Conservation (phyloP, 2,329 filamentous ascomycete species). For the Penicillium brasilianum region DNA sequence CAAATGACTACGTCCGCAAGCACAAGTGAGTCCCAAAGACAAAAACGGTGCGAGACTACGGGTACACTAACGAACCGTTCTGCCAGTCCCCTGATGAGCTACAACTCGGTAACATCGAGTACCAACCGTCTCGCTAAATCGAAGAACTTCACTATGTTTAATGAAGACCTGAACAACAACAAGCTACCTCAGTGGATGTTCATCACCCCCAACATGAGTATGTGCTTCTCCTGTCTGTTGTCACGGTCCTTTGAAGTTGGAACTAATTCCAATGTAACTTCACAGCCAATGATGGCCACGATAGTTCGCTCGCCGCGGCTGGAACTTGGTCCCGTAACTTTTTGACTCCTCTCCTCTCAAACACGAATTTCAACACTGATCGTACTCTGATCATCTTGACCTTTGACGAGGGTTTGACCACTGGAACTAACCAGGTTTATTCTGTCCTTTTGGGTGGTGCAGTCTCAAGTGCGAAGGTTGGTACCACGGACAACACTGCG, state of each 20-base stretch:
- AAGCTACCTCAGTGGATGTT: slow-evolving; percentile 13
- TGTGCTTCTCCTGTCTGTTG: background rate
- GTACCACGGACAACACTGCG: slow-evolving; percentile 6
- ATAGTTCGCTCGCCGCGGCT: slow-evolving; percentile 2
- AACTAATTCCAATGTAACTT: background rate
- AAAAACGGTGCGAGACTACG: background rate
- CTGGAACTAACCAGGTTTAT: background rate
- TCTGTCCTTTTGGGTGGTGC: slow-evolving; percentile 4
- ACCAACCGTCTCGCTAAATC: slow-evolving; percentile 6
- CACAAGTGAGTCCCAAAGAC: slow-evolving; percentile 5
- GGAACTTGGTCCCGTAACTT: slow-evolving; percentile 7
- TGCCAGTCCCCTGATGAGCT: slow-evolving; percentile 8
- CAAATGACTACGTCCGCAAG: slow-evolving; percentile 9
- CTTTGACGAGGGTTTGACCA: slow-evolving; percentile 8
- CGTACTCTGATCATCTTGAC: slow-evolving; percentile 7
- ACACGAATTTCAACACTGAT: slow-evolving; percentile 7
- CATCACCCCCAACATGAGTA: slow-evolving; percentile 13
- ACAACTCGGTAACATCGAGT: slow-evolving; percentile 7
- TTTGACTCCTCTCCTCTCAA: slow-evolving; percentile 6
- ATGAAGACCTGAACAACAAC: slow-evolving; percentile 13
- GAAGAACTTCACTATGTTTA: slow-evolving; percentile 13
- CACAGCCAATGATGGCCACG: slow-evolving; percentile 8
- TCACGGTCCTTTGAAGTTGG: background rate
- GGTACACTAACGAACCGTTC: background rate
- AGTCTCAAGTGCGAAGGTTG: background rate